Conservation (phyloP, 2,329 filamentous ascomycete genomes). For the Aspergillus intermedius region DNA sequence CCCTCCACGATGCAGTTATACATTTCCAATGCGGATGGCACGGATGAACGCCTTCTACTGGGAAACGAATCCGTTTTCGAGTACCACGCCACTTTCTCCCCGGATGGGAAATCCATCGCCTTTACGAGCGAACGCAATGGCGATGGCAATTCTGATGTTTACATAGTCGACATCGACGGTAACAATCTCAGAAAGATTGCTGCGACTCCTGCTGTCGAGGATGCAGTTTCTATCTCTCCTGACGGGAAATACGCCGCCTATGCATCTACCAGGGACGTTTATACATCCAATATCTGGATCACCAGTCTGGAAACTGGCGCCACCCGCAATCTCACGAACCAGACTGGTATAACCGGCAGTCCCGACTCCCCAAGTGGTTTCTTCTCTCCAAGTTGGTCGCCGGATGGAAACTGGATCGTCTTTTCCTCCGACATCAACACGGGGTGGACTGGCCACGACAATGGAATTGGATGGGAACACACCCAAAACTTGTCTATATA, state of each 20-base stretch:
- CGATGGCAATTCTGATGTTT: constrained; percentile 8
- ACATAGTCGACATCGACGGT: constrained; percentile 5
- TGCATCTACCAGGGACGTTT: background rate
- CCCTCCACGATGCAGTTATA: constrained; percentile 4
- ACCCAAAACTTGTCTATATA: constrained; percentile 3
- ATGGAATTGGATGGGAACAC: constrained; percentile 6
- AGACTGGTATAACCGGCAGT: constrained; percentile 1
- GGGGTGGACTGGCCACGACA: constrained; percentile 1
- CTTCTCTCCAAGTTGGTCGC: background rate
- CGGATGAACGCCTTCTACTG: constrained; percentile 3
- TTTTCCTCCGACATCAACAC: constrained; percentile 7
- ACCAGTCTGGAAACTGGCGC: background rate
- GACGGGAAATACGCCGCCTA: constrained; percentile 3
- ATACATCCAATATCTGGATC: constrained; percentile 4
- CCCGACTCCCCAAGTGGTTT: constrained; percentile 7
- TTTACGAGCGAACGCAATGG: constrained; percentile 9
- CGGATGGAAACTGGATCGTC: background rate
- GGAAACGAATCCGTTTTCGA: constrained; percentile 5
- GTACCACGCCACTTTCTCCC: constrained; percentile 6
- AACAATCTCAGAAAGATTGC: background rate
- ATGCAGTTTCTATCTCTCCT: constrained; percentile 2
- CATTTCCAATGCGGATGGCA: constrained; percentile 6
- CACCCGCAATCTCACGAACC: constrained; percentile 2
- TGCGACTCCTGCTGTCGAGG: constrained; percentile 1
- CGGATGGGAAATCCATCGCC: constrained; percentile 6